Percentiles rank a stretch among this genome's conserved stretches.
Evolutionary conservation across 441 rosid genomes (phyloP).

Genomic region (Corymbia citriodora): DNA sequence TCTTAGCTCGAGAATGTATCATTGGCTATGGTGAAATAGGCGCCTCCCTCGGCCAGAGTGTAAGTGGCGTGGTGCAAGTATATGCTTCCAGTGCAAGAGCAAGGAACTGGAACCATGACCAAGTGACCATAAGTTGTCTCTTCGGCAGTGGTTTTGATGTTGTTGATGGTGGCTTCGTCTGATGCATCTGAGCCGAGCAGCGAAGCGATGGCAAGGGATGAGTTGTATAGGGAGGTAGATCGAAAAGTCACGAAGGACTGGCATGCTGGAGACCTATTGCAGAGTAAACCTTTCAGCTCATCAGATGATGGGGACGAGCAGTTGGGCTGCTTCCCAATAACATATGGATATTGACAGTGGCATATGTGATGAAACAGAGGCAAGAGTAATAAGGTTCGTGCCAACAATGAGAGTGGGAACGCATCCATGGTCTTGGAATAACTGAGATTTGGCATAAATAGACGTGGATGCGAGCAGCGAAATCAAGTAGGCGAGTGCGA

Average conservation of each 20-base stretch:
- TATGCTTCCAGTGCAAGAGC: not conserved
- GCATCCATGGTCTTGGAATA: too few relatives aligned
- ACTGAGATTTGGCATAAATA: too few relatives aligned
- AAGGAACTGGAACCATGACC: constrained; percentile 7
- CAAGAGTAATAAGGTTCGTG: not conserved
- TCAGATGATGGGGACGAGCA: not conserved
- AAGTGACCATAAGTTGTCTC: not conserved
- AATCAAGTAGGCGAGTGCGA: too few relatives aligned
- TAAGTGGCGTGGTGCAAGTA: not conserved
- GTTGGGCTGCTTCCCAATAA: not conserved
- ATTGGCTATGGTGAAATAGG: not conserved
- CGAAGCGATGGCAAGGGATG: not conserved
- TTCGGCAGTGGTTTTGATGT: not conserved
- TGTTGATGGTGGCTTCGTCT: not conserved
- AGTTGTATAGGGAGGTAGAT: not conserved
- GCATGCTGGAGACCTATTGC: not conserved
- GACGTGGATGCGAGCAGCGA: too few relatives aligned
- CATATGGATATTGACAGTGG: not conserved
- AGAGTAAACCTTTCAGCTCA: not conserved
- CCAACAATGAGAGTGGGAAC: too few relatives aligned
- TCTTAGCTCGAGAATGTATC: not conserved
- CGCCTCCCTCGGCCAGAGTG: not conserved
- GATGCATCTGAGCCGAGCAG: not conserved
- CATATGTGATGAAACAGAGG: not conserved
- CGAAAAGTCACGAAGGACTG: not conserved